phyloP scores from a whole-genome alignment of 345 rosid species.

The Leavenworthia alabamica region DNA sequence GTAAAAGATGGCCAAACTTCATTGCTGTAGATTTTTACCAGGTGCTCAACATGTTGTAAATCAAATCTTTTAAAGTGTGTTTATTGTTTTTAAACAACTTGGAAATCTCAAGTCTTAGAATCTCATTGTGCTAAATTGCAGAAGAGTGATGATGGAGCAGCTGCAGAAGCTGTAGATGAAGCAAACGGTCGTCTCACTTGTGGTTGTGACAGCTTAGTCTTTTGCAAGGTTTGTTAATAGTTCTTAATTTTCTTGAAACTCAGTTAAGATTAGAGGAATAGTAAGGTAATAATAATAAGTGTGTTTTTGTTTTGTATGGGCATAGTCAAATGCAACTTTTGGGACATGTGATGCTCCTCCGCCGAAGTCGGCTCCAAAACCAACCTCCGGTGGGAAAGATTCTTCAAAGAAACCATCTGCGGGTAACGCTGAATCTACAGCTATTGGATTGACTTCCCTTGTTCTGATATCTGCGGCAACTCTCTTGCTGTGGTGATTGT shows the following conservation, averaged over 20 bases:
- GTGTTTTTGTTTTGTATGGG: not conserved
- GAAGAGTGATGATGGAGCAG: conserved; percentile 93
- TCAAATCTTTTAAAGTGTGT: too few relatives aligned
- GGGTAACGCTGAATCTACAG: conserved; percentile 33
- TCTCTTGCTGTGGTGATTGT: conserved; percentile 29
- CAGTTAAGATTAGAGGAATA: too few relatives aligned
- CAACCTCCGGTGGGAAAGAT: conserved; percentile 34
- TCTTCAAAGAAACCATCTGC: conserved; percentile 1
- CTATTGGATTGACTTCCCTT: conserved; percentile 33
- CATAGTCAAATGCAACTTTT: conserved; percentile 59
- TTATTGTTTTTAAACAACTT: too few relatives aligned
- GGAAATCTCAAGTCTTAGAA: too few relatives aligned
- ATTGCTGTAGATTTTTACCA: conserved; percentile 86
- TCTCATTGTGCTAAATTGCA: too few relatives aligned
- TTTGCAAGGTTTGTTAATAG: conserved; percentile 75
- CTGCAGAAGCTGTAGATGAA: conserved; percentile 69
- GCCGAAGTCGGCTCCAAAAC: conserved; percentile 62
- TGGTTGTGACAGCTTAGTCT: conserved; percentile 69
- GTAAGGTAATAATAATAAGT: not conserved
- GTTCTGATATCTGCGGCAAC: conserved; percentile 9
- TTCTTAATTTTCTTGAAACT: too few relatives aligned
- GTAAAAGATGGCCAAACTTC: conserved; percentile 96
- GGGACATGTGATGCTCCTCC: conserved; percentile 84
- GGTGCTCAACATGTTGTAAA: too few relatives aligned
- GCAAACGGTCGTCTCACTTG: conserved; percentile 92